Evolutionary conservation across 306 rosid species (phyloP), one percentile per base, ranked within the genome.

Genomic region (Senna siamea): DNA sequence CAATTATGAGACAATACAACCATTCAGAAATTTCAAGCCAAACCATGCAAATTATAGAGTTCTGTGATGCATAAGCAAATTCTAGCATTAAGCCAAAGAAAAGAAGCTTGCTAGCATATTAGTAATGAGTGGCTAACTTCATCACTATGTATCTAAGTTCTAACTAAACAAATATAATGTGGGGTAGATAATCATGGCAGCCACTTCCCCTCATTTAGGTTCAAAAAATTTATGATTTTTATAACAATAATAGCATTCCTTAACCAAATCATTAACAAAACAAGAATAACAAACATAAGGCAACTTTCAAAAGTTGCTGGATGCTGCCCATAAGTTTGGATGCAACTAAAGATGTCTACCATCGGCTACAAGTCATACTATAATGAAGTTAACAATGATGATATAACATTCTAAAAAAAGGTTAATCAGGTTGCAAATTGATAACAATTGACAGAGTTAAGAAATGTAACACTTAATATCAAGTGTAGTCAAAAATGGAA

Each of bases 391-490:
- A 43, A 64, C 50, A 23, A 72, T 30, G 66, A 11, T n/a, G 47
- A 37, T 22, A 20, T n/a, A 4, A 17, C 10, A 63, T 18, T 4
- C 1, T 19, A 22, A 41, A 44, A 34, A 53, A 26, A 79, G 44
- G 2, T 61, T 28, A 9, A 58, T 63, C 7, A 55, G 50, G 75
- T 20, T 30, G 34, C 59, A 73, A 51, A 78, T 50, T 46, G 73
- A 70, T 57, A 60, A 64, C 37, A 60, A 66, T 46, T 68, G 30
- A 53, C 30, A 75, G 71, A 63, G 40, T 5, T 14, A 40, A 76
- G 56, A 61, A 60, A 53, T 5, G 51, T 48, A 48, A 54, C 47
- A 74, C 69, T 28, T 72, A 69, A 74, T 58, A 61, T 35, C 66
- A 66, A 64, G 62, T 50, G 4, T 54, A 52, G 19, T 53, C 52